Evolutionary conservation across 2,329 filamentous ascomycete species (phyloP), one percentile per base, ranked within the genome.

Genomic region (Epichloe amarillans): DNA sequence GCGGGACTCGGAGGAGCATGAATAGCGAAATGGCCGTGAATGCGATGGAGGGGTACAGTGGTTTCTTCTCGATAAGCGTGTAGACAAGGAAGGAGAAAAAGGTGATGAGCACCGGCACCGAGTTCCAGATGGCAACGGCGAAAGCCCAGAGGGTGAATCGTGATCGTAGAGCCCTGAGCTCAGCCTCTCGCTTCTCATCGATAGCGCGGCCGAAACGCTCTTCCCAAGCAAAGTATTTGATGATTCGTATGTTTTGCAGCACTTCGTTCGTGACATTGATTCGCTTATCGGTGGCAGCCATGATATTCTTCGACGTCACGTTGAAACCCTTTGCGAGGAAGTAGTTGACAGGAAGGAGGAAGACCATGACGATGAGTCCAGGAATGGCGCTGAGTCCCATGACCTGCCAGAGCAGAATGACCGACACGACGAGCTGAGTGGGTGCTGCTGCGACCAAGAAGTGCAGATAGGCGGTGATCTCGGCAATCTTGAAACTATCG

Each of bases 151-250:
- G 74, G 56, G 95, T 81, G 69, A 95, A 98, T 53, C 91, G 81
- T 39, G 79, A 79, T 52, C 89, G 83, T 50, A 98, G 69, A 35
- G 88, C 81, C 59, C 78, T 82, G 48, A 98, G 75, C 66, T 98
- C 93, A 3, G 73, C 73, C 42, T 75, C 74, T 55, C 93, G 82
- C 70, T 95, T 96, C 65, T 96, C 91, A 54, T 94, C 86, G 36
- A 98, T 88, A 50, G 88, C 82, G 21, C 80, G 79, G 52, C 86
- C 80, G 64, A 96, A 98, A 2, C 91, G 85, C 59, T 89, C 82
- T 66, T 98, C 93, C 93, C 93, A 98, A 0, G 93, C 91, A 64
- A 98, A 98, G 67, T 93, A 98, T 65, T 98, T 98, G 78, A 98
- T 97, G 64, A 98, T 96, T 48, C 93, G 83, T 57, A 98, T 97